These are phyloP conservation scores for Venturia effusa DNA, from an alignment of 2,329 filamentous ascomycete genomes.

Conservation along the genomic window DNA sequence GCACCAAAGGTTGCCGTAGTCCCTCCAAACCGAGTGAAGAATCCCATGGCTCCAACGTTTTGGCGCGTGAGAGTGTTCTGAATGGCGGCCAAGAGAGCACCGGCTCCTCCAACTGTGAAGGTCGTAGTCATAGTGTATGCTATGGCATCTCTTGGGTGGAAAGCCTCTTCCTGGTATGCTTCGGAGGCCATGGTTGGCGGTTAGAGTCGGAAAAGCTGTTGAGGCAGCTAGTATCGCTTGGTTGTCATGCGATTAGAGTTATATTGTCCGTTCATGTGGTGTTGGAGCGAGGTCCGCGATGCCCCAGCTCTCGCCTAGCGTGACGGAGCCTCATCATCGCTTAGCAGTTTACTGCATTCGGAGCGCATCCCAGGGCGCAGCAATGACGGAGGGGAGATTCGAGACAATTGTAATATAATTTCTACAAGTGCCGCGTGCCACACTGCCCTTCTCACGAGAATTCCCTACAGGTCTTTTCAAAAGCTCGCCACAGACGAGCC, in stretches of 20 bases:
- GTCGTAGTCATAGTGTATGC: constrained; percentile 2
- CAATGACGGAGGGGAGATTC: not conserved
- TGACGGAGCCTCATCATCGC: not conserved
- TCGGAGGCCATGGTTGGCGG: constrained; percentile 6
- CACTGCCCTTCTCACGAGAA: not conserved
- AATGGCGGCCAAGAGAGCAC: constrained; percentile 35
- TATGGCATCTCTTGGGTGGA: constrained; percentile 12
- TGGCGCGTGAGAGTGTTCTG: constrained; percentile 78
- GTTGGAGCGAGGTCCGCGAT: not conserved
- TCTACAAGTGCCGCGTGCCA: not conserved
- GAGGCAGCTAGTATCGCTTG: not conserved
- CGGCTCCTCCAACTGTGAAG: constrained; percentile 6
- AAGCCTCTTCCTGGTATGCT: constrained; percentile 3
- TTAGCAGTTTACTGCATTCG: not conserved
- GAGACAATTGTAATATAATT: not conserved
- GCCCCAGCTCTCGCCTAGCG: not conserved
- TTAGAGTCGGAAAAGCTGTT: not conserved
- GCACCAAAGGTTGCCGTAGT: constrained; percentile 60
- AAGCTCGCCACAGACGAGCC: not conserved
- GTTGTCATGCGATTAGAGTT: not conserved
- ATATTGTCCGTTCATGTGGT: not conserved
- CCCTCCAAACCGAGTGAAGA: constrained; percentile 69
- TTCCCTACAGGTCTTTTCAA: too few relatives aligned
- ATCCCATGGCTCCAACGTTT: constrained; percentile 70
- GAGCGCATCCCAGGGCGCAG: not conserved